Conservation (phyloP, 139 green algal genomes). For the Pseudopediastrum boryanum region DNA sequence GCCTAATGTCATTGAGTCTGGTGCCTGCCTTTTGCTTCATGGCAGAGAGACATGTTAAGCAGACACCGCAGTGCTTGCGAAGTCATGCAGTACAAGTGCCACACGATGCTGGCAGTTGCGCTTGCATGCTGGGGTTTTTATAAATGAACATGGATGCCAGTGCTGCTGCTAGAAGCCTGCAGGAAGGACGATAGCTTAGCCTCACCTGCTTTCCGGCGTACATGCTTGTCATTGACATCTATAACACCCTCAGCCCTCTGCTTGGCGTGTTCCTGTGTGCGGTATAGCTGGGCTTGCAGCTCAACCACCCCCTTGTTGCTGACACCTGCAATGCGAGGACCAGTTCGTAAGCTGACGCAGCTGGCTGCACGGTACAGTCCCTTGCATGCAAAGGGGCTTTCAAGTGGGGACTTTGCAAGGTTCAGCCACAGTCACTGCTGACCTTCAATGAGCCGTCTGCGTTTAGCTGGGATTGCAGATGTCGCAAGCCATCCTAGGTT, state of each 20-base stretch:
- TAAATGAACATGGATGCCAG: no score
- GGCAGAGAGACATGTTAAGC: no score
- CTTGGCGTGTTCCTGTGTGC: conserved; percentile 63
- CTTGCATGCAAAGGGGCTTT: conserved; percentile 1
- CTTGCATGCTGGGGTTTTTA: no score
- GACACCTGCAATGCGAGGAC: conserved; percentile 54
- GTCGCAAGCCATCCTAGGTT: conserved; percentile 78
- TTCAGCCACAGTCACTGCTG: background rate
- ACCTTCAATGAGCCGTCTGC: conserved; percentile 75
- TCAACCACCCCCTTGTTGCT: conserved; percentile 66
- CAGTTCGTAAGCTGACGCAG: no score
- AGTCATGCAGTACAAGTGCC: no score
- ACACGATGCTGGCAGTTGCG: no score
- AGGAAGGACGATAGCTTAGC: background rate
- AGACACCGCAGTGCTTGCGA: no score
- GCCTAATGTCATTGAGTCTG: no score
- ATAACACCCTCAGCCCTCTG: conserved; percentile 45
- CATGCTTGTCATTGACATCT: conserved; percentile 32
- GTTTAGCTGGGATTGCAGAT: conserved; percentile 69
- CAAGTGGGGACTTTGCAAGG: conserved; percentile 21
- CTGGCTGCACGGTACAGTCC: no score
- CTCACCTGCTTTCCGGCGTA: conserved; percentile 34
- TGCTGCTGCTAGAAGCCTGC: no score
- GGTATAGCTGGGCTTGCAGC: conserved; percentile 79
- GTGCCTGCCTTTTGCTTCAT: no score